These are phyloP conservation scores for Thozetella sp. DNA, from an alignment of 495 filamentous ascomycete genomes.

Conservation along the genomic window DNA sequence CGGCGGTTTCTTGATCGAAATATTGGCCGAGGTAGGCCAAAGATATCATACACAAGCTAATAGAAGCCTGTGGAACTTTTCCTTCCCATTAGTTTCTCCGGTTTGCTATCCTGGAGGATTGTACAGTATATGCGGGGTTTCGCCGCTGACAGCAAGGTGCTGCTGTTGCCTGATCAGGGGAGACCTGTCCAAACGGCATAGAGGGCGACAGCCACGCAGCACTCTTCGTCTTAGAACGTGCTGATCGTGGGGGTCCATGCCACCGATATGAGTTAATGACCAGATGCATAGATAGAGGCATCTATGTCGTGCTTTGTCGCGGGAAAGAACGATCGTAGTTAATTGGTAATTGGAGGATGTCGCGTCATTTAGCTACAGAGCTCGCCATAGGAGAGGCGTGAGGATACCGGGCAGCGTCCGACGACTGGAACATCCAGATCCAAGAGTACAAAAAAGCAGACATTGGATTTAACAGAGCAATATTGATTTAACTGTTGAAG, in stretches of 20 bases:
- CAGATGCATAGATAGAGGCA: background rate
- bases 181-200: too few relatives aligned
- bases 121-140: too few relatives aligned
- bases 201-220: background rate
- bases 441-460: background rate
- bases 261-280: background rate
- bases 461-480: too few relatives aligned
- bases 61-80: too few relatives aligned
- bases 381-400: background rate
- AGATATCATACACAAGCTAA: too few relatives aligned
- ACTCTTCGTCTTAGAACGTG: background rate
- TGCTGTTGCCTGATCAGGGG: too few relatives aligned
- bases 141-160: too few relatives aligned
- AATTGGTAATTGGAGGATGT: background rate
- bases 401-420: background rate
- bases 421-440: background rate
- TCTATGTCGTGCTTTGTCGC: background rate
- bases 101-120: too few relatives aligned
- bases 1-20: too few relatives aligned
- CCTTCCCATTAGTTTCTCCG: too few relatives aligned
- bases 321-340: background rate
- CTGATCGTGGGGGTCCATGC: background rate
- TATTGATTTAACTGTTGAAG: too few relatives aligned
- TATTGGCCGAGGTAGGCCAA: too few relatives aligned
- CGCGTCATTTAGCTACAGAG: background rate